Percentiles rank a stretch among this genome's conserved stretches.
These are phyloP conservation scores for Phialophora verrucosa DNA, from an alignment of 2,329 filamentous ascomycete genomes.

Conservation along the genomic window DNA sequence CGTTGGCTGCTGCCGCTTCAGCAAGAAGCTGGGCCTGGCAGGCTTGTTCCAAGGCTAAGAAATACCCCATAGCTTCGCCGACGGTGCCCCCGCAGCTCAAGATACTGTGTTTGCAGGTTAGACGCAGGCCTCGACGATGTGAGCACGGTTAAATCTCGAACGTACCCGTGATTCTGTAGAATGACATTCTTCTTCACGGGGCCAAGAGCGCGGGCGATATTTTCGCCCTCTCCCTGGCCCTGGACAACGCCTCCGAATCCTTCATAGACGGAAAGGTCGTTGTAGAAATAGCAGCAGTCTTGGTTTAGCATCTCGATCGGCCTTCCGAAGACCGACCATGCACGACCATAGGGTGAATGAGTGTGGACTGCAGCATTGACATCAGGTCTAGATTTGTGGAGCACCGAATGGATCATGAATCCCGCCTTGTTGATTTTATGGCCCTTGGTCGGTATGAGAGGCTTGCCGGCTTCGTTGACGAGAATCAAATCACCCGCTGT, in stretches of 20 bases:
- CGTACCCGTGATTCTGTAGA: slow-evolving; percentile 57
- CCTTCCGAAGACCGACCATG: slow-evolving; percentile 51
- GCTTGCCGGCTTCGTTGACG: slow-evolving; percentile 65
- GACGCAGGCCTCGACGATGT: no score
- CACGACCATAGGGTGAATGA: slow-evolving; percentile 59
- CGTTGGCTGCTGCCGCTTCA: slow-evolving; percentile 62
- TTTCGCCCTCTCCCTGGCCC: slow-evolving; percentile 59
- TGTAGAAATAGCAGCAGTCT: slow-evolving; percentile 53
- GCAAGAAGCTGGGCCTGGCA: slow-evolving; percentile 60
- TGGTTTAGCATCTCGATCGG: slow-evolving; percentile 54
- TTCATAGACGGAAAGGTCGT: slow-evolving; percentile 59
- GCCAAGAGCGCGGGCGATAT: slow-evolving; percentile 57
- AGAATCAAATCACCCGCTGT: slow-evolving; percentile 71
- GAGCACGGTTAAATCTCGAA: not conserved
- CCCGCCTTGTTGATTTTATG: slow-evolving; percentile 54
- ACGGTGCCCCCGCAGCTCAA: slow-evolving; percentile 45
- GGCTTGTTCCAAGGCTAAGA: slow-evolving; percentile 59
- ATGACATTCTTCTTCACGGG: slow-evolving; percentile 57
- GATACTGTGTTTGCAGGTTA: not conserved
- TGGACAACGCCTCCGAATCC: slow-evolving; percentile 62
- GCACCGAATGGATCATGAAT: slow-evolving; percentile 60
- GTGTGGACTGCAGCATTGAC: slow-evolving; percentile 61
- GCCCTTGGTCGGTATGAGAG: slow-evolving; percentile 64
- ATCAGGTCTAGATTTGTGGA: slow-evolving; percentile 62
- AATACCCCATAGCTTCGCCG: slow-evolving; percentile 59